Evolutionary conservation across 2,329 filamentous ascomycete species (phyloP).

Genomic region (Cadophora malorum): DNA sequence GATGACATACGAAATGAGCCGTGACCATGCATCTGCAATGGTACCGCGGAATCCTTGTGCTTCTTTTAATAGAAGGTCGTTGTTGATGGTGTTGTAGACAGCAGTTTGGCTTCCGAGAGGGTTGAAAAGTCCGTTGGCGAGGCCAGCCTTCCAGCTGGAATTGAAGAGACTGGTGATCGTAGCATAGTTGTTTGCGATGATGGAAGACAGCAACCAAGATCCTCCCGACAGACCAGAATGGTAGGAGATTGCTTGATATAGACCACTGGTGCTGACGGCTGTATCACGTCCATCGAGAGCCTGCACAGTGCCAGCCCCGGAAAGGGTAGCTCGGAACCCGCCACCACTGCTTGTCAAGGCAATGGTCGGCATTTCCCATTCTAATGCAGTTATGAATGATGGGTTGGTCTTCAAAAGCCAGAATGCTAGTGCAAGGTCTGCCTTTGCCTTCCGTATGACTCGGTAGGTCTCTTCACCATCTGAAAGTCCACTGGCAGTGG

Average conservation of each 20-base stretch:
- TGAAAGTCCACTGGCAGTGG: conserved; percentile 23
- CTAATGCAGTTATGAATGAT: conserved; percentile 3
- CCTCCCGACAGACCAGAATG: conserved; percentile 31
- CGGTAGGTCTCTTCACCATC: conserved; percentile 27
- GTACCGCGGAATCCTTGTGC: conserved; percentile 38
- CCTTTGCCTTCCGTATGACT: conserved; percentile 23
- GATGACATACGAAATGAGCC: conserved; percentile 24
- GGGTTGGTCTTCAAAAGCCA: conserved; percentile 24
- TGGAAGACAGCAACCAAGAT: conserved; percentile 29
- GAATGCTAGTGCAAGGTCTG: conserved; percentile 22
- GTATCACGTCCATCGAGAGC: conserved; percentile 40
- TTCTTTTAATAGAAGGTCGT: conserved; percentile 39
- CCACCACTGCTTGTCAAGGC: conserved; percentile 43
- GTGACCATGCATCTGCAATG: conserved; percentile 30
- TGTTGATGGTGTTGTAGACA: conserved; percentile 24
- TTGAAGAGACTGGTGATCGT: conserved; percentile 28
- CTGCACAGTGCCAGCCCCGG: conserved; percentile 43
- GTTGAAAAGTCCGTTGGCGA: conserved; percentile 28
- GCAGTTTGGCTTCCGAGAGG: conserved; percentile 27
- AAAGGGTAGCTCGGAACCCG: conserved; percentile 42
- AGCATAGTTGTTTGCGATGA: conserved; percentile 27
- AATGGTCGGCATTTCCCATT: conserved; percentile 33
- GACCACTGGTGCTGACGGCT: conserved; percentile 25
- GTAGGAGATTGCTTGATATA: conserved; percentile 31
- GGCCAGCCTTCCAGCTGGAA: conserved; percentile 23